Evolutionary conservation across 2,329 filamentous ascomycete genomes (phyloP), one percentile per base, ranked within the genome.

Genomic region (Zalaria sp.): DNA sequence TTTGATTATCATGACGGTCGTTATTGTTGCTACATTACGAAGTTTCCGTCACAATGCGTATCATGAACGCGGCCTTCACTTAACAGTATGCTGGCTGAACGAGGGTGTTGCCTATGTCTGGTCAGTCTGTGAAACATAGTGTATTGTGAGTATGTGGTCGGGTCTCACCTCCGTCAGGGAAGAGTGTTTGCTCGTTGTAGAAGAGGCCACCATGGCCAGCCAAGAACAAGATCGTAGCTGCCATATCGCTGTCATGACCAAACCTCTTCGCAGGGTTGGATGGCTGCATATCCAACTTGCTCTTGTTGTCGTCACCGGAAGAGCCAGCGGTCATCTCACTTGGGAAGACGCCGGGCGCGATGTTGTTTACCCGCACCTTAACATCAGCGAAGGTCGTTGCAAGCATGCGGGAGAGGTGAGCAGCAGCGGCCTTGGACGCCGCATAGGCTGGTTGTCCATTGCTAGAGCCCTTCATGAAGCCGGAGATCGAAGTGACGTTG

Each of bases 371-470:
- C 5, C 65, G 53, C 5, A 68, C 63, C 43, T 64, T 63, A 5
- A 59, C 57, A 36, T 62, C 52, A 40, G 55, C 56, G 47, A 68
- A 68, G 0, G 60, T 63, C 1, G 63, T 65, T 4, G 65, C 66
- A 35, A 69, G 53, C 60, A 67, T 69, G 9, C 66, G 56, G 26
- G 57, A 58, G 11, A 71, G 42, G 46, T 70, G 66, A 3, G 64
- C 67, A 27, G 58, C 61, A 1, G 63, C 64, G 2, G 67, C 71
- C 49, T 75, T 75, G 34, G 62, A 67, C 5, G 62, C 55, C 2
- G 67, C 66, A 48, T 73, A 75, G 0, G 69, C 64, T 45, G 71
- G 71, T 45, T 74, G 69, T 3, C 71, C 71, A n/a, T 49, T 56
- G 46, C 60, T 66, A 38, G 59, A 62, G 1, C 66, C 66, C 50